Evolutionary conservation across 2,329 filamentous ascomycete genomes (phyloP).

Genomic region (Didymella sp.): DNA sequence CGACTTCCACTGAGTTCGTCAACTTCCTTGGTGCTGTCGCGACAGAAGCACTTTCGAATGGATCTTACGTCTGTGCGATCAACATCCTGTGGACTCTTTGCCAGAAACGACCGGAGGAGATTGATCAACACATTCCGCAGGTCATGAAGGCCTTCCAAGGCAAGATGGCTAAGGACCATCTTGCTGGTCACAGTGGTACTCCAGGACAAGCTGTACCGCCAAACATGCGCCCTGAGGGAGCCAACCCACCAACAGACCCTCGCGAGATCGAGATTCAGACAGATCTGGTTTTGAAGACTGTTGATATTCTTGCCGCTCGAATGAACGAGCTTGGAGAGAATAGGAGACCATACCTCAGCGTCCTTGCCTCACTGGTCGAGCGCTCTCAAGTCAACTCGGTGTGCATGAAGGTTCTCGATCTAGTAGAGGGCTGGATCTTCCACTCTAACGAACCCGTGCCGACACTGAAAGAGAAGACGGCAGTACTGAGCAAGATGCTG

Average conservation of each 20-base stretch:
- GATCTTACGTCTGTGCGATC: constrained; percentile 84
- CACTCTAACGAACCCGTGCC: constrained; percentile 93
- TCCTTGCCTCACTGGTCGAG: constrained; percentile 92
- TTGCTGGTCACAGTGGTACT: constrained; percentile 66
- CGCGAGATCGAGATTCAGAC: constrained; percentile 90
- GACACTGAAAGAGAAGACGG: constrained; percentile 97
- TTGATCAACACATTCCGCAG: constrained; percentile 85
- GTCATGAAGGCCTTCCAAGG: constrained; percentile 93
- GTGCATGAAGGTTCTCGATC: constrained; percentile 89
- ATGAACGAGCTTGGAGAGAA: constrained; percentile 94
- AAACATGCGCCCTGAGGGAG: constrained; percentile 60
- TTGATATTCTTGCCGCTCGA: constrained; percentile 87
- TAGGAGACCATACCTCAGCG: constrained; percentile 90
- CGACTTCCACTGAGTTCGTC: constrained; percentile 84
- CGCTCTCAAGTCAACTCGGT: constrained; percentile 87
- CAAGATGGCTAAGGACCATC: constrained; percentile 92
- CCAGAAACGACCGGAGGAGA: constrained; percentile 80
- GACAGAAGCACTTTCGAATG: constrained; percentile 82
- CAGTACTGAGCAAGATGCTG: constrained; percentile 98
- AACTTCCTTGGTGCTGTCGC: constrained; percentile 84
- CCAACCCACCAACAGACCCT: constrained; percentile 68
- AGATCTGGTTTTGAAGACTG: constrained; percentile 89
- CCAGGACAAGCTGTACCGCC: constrained; percentile 42
- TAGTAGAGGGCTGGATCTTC: constrained; percentile 98
- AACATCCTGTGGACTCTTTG: constrained; percentile 94